Percentiles rank a stretch among this genome's conserved stretches.
Conservation (phyloP, 352 stramenopile genomes). For the Globisporangium heterothallicum region DNA sequence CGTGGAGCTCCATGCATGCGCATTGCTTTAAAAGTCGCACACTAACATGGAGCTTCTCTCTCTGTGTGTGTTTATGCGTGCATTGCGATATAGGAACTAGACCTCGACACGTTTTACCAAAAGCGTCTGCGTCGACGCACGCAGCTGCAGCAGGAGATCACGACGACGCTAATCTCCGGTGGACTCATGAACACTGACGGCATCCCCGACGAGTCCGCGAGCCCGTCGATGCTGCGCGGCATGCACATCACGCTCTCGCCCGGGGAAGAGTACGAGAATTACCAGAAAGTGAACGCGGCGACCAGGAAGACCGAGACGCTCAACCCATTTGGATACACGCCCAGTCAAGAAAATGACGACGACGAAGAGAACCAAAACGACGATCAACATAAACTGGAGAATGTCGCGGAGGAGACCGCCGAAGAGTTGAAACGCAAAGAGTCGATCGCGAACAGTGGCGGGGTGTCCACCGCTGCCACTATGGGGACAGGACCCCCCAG, state of each 20-base stretch:
- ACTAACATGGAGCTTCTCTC: background rate
- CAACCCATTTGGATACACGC: constrained; percentile 15
- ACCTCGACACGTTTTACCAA: constrained; percentile 54
- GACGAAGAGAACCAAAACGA: constrained; percentile 20
- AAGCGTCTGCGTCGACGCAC: constrained; percentile 44
- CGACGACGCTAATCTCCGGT: constrained; percentile 27
- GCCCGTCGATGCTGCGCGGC: constrained; percentile 30
- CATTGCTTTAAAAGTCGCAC: too few relatives aligned
- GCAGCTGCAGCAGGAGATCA: constrained; percentile 49
- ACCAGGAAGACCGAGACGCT: constrained; percentile 14
- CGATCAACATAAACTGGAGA: constrained; percentile 8
- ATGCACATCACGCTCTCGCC: constrained; percentile 65
- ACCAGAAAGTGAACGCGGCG: constrained; percentile 47
- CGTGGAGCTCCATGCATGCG: too few relatives aligned
- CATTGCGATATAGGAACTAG: constrained; percentile 30
- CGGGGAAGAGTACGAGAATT: constrained; percentile 67
- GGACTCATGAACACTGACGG: constrained; percentile 20
- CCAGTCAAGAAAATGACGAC: constrained; percentile 20
- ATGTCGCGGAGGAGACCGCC: constrained; percentile 8
- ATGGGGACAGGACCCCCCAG: background rate
- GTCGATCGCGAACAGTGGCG: background rate
- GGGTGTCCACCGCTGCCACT: too few relatives aligned
- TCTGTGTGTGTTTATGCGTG: background rate
- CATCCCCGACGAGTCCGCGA: constrained; percentile 17
- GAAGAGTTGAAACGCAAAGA: constrained; percentile 8